Evolutionary conservation across 2,329 filamentous ascomycete genomes (phyloP).

Genomic region (Sporothrix mexicana): DNA sequence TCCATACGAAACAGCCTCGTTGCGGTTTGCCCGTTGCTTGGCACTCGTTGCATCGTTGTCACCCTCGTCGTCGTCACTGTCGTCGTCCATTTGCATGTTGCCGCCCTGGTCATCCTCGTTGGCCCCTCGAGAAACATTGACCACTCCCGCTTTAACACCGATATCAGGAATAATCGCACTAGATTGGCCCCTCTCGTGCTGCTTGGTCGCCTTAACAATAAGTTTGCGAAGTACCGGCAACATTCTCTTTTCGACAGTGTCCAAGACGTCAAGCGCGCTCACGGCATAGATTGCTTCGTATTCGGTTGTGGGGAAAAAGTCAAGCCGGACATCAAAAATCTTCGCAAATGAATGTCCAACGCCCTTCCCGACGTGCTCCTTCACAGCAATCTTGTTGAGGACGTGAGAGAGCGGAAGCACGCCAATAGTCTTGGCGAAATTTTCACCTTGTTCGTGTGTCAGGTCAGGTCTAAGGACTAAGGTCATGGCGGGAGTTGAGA

Average conservation of each 20-base stretch:
- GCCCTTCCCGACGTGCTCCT: constrained; percentile 78
- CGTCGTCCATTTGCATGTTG: constrained; percentile 55
- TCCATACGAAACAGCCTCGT: constrained; percentile 85
- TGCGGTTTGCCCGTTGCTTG: constrained; percentile 76
- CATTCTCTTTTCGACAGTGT: constrained; percentile 80
- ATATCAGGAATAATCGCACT: constrained; percentile 79
- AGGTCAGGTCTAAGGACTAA: constrained; percentile 77
- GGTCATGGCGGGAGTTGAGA: constrained; percentile 91
- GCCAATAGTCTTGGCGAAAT: constrained; percentile 91
- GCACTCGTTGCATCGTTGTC: constrained; percentile 78
- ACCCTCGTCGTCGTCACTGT: constrained; percentile 72
- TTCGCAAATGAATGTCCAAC: constrained; percentile 74
- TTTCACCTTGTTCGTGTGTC: constrained; percentile 69
- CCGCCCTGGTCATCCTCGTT: constrained; percentile 46
- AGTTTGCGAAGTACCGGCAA: constrained; percentile 72
- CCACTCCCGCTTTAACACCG: constrained; percentile 58
- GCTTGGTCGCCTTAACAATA: constrained; percentile 81
- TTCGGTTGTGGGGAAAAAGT: constrained; percentile 83
- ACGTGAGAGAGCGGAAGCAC: constrained; percentile 83
- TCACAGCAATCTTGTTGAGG: constrained; percentile 78
- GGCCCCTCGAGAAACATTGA: constrained; percentile 55
- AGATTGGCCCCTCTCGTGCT: constrained; percentile 68
- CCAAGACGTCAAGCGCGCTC: constrained; percentile 74
- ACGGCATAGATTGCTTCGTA: constrained; percentile 89
- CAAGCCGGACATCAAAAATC: constrained; percentile 79